phyloP scores from a whole-genome alignment of 257 asterid genomes.

The Rehmannia glutinosa region DNA sequence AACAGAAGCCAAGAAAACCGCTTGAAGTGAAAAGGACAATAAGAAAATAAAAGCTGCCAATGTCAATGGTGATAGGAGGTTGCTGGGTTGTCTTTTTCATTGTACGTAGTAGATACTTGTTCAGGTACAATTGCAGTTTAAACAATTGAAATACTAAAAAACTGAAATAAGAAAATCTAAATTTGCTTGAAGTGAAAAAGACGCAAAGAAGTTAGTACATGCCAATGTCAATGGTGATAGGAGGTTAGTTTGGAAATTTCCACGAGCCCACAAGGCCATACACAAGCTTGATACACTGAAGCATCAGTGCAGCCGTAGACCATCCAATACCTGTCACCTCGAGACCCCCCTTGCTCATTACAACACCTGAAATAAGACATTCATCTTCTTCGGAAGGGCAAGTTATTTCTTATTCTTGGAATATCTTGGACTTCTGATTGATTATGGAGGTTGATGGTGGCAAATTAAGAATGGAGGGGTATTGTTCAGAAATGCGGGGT shows the following conservation, averaged over 20 bases:
- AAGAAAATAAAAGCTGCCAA: conserved; percentile 2
- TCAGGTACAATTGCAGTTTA: background rate
- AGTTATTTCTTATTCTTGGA: background rate
- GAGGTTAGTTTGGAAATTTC: background rate
- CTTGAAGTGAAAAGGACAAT: conserved; percentile 6
- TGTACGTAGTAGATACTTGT: background rate
- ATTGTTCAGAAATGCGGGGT: background rate
- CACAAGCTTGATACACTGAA: too few species aligned
- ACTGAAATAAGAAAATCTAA: background rate
- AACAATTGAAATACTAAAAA: background rate
- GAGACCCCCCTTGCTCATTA: too few species aligned
- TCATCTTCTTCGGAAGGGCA: background rate
- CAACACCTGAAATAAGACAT: background rate
- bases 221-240: background rate
- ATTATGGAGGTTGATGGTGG: too few species aligned
- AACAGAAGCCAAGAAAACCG: background rate
- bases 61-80: background rate
- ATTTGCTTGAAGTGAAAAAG: background rate
- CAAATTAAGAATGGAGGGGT: background rate
- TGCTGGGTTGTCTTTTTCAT: background rate
- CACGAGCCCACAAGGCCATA: background rate
- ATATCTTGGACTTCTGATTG: background rate
- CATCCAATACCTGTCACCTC: background rate
- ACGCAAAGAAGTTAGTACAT: background rate
- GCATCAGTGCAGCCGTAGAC: too few species aligned